These are phyloP conservation scores for Fusarium haematococcum DNA, from an alignment of 2,329 filamentous ascomycete genomes.

Conservation along the genomic window DNA sequence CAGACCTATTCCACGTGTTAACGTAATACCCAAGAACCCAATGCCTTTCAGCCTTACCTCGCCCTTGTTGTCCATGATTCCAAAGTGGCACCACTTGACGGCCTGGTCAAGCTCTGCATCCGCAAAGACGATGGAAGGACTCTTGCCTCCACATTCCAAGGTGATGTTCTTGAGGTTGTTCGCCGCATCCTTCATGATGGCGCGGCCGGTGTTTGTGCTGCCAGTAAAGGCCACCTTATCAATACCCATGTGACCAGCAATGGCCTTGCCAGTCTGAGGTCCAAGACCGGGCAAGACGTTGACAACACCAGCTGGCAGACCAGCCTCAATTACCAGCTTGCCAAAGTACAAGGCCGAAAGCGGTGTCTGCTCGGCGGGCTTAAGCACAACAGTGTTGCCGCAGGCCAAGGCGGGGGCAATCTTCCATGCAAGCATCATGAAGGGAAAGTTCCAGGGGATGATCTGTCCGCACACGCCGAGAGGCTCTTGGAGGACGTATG, in stretches of 20 bases:
- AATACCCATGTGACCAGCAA: slow-evolving; percentile 71
- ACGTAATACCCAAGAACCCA: not conserved
- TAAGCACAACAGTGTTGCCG: slow-evolving; percentile 69
- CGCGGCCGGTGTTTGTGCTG: slow-evolving; percentile 72
- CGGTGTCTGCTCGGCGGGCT: slow-evolving; percentile 70
- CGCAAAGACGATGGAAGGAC: slow-evolving; percentile 66
- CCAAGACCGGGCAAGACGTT: slow-evolving; percentile 77
- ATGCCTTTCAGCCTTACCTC: too few species aligned
- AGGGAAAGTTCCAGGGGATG: slow-evolving; percentile 63
- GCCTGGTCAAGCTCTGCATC: slow-evolving; percentile 71
- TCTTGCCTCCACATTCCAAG: slow-evolving; percentile 70
- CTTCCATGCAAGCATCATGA: slow-evolving; percentile 72
- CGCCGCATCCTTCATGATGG: slow-evolving; percentile 76
- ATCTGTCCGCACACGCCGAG: slow-evolving; percentile 76
- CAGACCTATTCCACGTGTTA: slow-evolving; percentile 58
- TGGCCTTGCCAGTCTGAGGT: slow-evolving; percentile 70
- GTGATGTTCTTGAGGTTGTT: slow-evolving; percentile 69
- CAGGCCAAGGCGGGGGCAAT: slow-evolving; percentile 73
- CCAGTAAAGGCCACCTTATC: slow-evolving; percentile 80
- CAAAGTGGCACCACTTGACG: slow-evolving; percentile 61
- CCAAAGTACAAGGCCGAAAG: slow-evolving; percentile 70
- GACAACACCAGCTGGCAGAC: slow-evolving; percentile 79
- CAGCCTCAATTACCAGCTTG: slow-evolving; percentile 73
- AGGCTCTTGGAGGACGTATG: slow-evolving; percentile 76
- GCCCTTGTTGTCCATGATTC: slow-evolving; percentile 66